phyloP scores from a whole-genome alignment of 169 alveolate genomes.

The Eimeria brunetti region DNA sequence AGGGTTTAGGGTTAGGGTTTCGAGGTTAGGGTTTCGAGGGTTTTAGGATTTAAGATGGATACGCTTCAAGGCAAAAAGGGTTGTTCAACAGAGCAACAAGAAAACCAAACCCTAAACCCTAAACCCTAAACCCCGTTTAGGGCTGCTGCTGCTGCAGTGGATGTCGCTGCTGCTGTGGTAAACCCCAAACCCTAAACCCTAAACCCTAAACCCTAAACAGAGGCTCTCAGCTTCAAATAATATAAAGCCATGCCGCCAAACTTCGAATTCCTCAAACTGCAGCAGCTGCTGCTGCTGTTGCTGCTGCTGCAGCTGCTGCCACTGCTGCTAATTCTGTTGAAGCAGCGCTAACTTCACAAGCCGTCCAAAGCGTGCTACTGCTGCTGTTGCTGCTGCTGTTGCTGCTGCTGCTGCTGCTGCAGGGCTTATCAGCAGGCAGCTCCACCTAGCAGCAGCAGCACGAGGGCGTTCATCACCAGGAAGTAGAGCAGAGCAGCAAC shows the following conservation, averaged over 20 bases:
- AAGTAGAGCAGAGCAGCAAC: not conserved
- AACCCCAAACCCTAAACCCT: slow-evolving; percentile 2
- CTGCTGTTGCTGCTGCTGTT: slow-evolving; percentile 51
- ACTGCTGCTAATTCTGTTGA: not conserved
- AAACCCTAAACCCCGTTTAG: too few relatives aligned
- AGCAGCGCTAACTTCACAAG: not conserved
- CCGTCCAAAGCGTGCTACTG: not conserved
- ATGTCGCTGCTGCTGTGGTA: too few relatives aligned
- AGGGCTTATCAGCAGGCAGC: slow-evolving; percentile 18
- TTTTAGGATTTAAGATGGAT: not conserved
- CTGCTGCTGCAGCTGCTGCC: not conserved
- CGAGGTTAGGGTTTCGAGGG: not conserved
- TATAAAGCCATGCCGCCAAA: not conserved
- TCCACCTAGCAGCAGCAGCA: slow-evolving; percentile 35
- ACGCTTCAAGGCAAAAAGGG: too few relatives aligned
- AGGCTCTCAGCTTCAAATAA: not conserved
- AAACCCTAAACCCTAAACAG: not conserved
- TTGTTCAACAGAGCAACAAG: too few relatives aligned
- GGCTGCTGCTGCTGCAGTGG: not conserved
- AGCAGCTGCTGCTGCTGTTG: not conserved
- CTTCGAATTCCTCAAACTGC: not conserved
- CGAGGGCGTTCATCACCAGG: not conserved
- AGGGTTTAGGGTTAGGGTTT: slow-evolving; percentile 26
- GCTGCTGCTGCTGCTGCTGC: slow-evolving; percentile 49
- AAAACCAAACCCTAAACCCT: too few relatives aligned